These are phyloP conservation scores for Aspergillus bombycis DNA, from an alignment of 2,329 filamentous ascomycete genomes.

Conservation along the genomic window DNA sequence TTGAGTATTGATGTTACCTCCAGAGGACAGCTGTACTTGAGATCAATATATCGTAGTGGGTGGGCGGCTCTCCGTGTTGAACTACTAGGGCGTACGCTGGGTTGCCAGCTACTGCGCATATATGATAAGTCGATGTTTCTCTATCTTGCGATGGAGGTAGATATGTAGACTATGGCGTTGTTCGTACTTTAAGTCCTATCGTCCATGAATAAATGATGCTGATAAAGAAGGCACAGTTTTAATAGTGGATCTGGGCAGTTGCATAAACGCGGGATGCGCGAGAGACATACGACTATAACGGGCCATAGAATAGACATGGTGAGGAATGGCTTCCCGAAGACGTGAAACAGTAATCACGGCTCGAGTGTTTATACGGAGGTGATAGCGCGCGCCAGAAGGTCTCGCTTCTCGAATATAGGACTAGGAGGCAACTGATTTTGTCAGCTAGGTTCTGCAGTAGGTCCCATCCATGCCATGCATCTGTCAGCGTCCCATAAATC, in stretches of 20 bases:
- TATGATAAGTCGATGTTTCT: neutral
- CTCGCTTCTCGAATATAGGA: neutral
- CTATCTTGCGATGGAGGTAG: too few species aligned
- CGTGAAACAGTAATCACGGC: too few species aligned
- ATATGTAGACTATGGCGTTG: too few species aligned
- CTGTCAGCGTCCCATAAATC: neutral
- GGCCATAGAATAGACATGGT: too few species aligned
- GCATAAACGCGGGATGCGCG: too few species aligned
- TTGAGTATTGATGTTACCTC: neutral
- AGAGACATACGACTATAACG: too few species aligned
- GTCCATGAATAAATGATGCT: neutral
- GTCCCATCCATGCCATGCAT: neutral
- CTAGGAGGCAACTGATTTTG: neutral
- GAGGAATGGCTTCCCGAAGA: too few species aligned
- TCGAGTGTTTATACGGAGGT: too few species aligned
- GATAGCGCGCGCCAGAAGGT: too few species aligned
- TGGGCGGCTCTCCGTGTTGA: neutral
- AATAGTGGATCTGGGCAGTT: neutral
- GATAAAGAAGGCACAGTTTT: neutral
- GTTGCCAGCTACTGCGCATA: neutral
- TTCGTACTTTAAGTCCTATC: neutral
- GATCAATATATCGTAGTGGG: neutral
- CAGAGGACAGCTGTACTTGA: too few species aligned
- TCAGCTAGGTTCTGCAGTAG: neutral
- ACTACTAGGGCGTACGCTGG: too few species aligned